phyloP scores from a whole-genome alignment of 2,329 filamentous ascomycete genomes.

The Ilyonectria robusta region DNA sequence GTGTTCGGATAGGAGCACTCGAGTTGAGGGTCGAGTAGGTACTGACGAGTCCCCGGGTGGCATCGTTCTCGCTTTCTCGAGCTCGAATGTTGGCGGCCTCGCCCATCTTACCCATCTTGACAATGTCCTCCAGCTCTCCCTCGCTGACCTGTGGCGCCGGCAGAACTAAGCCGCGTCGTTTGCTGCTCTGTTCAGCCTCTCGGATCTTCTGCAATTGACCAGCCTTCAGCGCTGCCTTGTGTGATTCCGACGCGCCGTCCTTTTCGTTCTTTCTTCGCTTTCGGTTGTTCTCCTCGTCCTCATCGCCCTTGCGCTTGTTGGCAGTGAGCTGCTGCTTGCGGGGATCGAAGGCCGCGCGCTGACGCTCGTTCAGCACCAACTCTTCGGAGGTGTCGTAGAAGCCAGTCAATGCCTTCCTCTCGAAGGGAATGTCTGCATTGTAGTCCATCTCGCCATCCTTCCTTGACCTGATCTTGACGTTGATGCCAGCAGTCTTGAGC shows the following conservation, averaged over 20 bases:
- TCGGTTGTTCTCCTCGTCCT: constrained; percentile 84
- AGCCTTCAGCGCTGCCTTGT: constrained; percentile 91
- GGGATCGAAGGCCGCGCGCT: constrained; percentile 90
- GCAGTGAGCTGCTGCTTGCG: constrained; percentile 89
- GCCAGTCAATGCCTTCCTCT: constrained; percentile 88
- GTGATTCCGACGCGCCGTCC: constrained; percentile 80
- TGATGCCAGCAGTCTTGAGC: constrained; percentile 97
- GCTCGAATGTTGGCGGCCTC: constrained; percentile 86
- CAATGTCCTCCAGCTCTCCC: constrained; percentile 93
- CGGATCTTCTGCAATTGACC: constrained; percentile 95
- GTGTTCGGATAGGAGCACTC: constrained; percentile 90
- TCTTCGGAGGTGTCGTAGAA: constrained; percentile 97
- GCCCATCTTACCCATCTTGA: constrained; percentile 97
- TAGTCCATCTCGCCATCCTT: constrained; percentile 99
- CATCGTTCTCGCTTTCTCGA: constrained; percentile 84
- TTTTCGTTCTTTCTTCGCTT: constrained; percentile 94
- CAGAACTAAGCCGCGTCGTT: constrained; percentile 84
- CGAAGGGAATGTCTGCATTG: constrained; percentile 98
- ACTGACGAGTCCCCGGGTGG: constrained; percentile 87
- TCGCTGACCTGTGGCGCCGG: constrained; percentile 94
- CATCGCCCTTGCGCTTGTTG: constrained; percentile 94
- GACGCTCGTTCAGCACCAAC: constrained; percentile 82
- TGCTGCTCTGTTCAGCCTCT: constrained; percentile 97
- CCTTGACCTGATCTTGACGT: constrained; percentile 92
- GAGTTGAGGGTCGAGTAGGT: constrained; percentile 88